Evolutionary conservation across 78 protist species (phyloP), one percentile per base, ranked within the genome.

Genomic region (Speleostelium caveatum): DNA sequence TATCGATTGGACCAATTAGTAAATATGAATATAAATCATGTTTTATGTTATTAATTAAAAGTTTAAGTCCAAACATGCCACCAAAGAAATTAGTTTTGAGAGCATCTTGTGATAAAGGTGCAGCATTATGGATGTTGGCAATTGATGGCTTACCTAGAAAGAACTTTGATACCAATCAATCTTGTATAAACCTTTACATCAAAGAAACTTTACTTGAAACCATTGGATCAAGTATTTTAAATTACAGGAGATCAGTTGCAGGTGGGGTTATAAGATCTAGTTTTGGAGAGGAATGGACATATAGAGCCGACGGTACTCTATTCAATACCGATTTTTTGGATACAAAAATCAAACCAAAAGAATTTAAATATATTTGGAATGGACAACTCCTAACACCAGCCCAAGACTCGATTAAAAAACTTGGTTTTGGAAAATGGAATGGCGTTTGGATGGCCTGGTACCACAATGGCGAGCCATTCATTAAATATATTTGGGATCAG

Each of bases 221-320:
- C 4, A 67, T 83, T 36, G 66, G 61, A 21, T 28, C 16, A 30
- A 36, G 26, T 26, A 66, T 42, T 2, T 33, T 28, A n/a, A 83
- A 69, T 53, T 59, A 59, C 26, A 39, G 91, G 39, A 69, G 78
- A 24, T 83, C 91, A 38, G 59, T 83, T 19, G 91, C 91, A 1
- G 91, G 91, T 41, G 91, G 91, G 33, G 63, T 71, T 0, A 59
- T 83, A 4, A 30, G 91, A 26, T 56, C 71, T n/a, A 59, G 73
- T 45, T 75, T 69, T 59, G 91, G 91, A 2, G 91, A 83, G 36
- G 91, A 83, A 41, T 83, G 91, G 91, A 83, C 91, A 3, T 83
- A 69, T 55, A 61, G 91, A 26, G 79, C 91, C 7, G 91, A 83
- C 39, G 91, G 91, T 19, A 67, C 77, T 2, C 32, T 83, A 19